phyloP scores from a whole-genome alignment of 2,329 filamentous ascomycete genomes.

The Venturia aucupariae region DNA sequence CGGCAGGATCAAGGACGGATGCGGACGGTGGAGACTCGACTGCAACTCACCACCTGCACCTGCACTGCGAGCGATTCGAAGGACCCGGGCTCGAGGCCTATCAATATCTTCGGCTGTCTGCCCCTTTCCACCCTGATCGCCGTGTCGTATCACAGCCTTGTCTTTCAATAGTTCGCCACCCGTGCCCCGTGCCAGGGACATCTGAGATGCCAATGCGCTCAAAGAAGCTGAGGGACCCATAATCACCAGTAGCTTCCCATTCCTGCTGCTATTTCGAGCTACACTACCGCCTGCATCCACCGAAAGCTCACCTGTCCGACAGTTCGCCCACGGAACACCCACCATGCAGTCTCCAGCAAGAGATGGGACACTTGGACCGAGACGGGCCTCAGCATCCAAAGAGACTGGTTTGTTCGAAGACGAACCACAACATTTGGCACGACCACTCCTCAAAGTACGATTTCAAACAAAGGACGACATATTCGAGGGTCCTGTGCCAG shows the following conservation, averaged over 20 bases:
- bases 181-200: neutral
- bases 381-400: conserved; percentile 17
- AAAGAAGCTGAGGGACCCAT: neutral
- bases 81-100: neutral
- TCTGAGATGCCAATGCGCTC: neutral
- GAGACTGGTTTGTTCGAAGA: conserved; percentile 17
- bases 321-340: neutral
- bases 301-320: neutral
- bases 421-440: conserved; percentile 6
- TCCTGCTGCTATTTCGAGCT: neutral
- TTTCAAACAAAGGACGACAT: conserved; percentile 24
- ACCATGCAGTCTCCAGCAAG: neutral
- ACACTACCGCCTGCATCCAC: neutral
- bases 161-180: conserved; percentile 5
- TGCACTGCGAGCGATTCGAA: too few relatives aligned
- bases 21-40: too few relatives aligned
- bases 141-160: neutral
- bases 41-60: too few relatives aligned
- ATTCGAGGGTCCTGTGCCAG: conserved; percentile 18
- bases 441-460: conserved; percentile 17
- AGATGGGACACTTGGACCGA: neutral
- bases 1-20: too few relatives aligned
- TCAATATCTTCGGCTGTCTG: neutral
- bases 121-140: neutral
- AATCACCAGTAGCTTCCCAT: neutral